phyloP scores from a whole-genome alignment of 2,329 filamentous ascomycete genomes.

The Eutypella sp. region DNA sequence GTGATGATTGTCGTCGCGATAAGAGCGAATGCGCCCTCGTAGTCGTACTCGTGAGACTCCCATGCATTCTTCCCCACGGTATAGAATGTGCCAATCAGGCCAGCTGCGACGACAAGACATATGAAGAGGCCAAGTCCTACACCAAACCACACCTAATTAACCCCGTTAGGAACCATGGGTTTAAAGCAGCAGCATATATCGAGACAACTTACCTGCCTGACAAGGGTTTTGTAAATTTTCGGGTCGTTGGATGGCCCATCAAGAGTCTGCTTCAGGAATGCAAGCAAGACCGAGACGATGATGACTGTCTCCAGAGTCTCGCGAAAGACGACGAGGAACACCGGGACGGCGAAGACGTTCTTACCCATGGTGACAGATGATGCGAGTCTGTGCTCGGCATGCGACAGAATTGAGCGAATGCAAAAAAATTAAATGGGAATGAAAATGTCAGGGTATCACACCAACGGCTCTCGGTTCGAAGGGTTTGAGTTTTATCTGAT shows the following conservation, averaged over 20 bases:
- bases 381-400: neutral
- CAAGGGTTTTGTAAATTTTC: constrained; percentile 60
- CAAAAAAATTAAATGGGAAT: too few relatives aligned
- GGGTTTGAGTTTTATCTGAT: too few relatives aligned
- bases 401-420: neutral
- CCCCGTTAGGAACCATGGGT: neutral
- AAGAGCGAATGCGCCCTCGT: constrained; percentile 74
- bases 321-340: constrained; percentile 89
- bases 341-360: constrained; percentile 25
- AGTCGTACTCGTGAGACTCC: constrained; percentile 66
- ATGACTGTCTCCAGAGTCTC: constrained; percentile 80
- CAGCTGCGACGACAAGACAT: constrained; percentile 60
- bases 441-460: too few relatives aligned
- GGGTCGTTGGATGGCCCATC: constrained; percentile 57
- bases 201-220: constrained; percentile 48
- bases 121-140: constrained; percentile 57
- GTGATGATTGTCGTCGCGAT: constrained; percentile 77
- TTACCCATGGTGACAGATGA: constrained; percentile 17
- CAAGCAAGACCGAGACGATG: constrained; percentile 79
- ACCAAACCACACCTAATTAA: constrained; percentile 60
- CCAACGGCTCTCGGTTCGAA: too few relatives aligned
- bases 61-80: constrained; percentile 63
- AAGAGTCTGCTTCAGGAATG: constrained; percentile 79
- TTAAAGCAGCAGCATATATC: neutral
- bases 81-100: constrained; percentile 71